Conservation (phyloP, 257 asterid species). For the Solanum piurae region DNA sequence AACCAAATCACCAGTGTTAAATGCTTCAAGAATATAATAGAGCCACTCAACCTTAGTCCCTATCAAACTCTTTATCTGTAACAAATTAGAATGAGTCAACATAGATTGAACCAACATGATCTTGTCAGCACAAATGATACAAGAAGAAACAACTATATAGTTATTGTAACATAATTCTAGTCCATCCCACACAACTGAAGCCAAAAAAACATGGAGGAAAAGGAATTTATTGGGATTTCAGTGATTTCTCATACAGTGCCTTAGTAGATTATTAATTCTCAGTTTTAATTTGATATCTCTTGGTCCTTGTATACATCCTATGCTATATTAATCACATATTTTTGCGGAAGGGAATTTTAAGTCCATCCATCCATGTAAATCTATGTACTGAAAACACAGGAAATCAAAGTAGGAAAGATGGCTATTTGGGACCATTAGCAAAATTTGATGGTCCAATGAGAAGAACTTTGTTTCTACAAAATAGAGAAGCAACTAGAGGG, state of each 20-base stretch:
- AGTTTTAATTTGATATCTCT: neutral
- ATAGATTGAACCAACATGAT: neutral
- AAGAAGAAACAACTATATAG: neutral
- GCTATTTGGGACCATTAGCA: neutral
- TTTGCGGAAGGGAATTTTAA: neutral
- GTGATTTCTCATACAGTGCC: neutral
- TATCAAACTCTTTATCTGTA: conserved; percentile 58
- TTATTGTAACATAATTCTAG: neutral
- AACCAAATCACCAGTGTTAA: conserved; percentile 75
- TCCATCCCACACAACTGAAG: neutral
- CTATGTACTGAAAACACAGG: neutral
- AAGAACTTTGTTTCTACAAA: neutral
- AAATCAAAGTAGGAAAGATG: neutral
- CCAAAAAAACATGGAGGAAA: neutral
- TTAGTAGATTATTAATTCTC: neutral
- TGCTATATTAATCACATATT: neutral
- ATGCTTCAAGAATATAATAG: conserved; percentile 81
- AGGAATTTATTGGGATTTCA: neutral
- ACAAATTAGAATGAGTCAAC: neutral
- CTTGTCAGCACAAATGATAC: neutral
- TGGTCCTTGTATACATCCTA: neutral
- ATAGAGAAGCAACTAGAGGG: neutral
- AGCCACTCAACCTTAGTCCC: conserved; percentile 94
- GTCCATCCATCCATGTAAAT: neutral
- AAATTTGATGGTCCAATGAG: neutral